Evolutionary conservation across 192 early-diverging fungal species (phyloP), one percentile per base, ranked within the genome.

Genomic region (Phycomyces nitens): DNA sequence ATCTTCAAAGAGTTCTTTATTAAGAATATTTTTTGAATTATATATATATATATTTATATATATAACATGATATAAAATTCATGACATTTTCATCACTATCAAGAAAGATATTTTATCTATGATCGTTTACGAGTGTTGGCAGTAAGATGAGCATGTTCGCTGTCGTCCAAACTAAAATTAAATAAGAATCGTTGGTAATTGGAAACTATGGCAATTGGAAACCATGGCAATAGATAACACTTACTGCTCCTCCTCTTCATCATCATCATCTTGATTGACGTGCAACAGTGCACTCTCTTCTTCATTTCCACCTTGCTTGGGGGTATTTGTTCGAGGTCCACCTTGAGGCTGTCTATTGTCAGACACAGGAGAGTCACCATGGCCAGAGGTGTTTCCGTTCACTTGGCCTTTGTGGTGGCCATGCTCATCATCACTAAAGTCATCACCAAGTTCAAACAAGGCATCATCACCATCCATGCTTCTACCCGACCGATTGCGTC

Each of bases 381-480:
- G n/a, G n/a, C 42, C 22, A n/a, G 44, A 49, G 9, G 58, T 42
- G 23, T 50, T 47, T 53, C 53, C 49, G 53, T 38, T 62, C 29
- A 29, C 51, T 7, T 53, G 56, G 39, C 51, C 60, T 5, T 42
- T 34, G 15, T 44, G 65, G 34, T 69, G 57, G 21, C 52, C 74
- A 10, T 72, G 69, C 14, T 84, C 78, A 47, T 85, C 88, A 20
- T 89, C 88, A 14, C 78, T 80, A 7, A 84, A 79, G 27, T 89
- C 87, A 27, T 84, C 83, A 11, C 86, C 87, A 18, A 90, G 75
- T 55, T 80, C 82, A 68, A 86, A 86, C 55, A 83, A 78, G 21
- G 78, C 79, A 5, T 73, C 74, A 18, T 77, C 78, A 41, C 80
- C 78, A 34, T 77, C 82, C 23, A 65, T 12, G 9, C 58, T 27